phyloP scores from a whole-genome alignment of 2,329 filamentous ascomycete species.

The Fusarium sp. region DNA sequence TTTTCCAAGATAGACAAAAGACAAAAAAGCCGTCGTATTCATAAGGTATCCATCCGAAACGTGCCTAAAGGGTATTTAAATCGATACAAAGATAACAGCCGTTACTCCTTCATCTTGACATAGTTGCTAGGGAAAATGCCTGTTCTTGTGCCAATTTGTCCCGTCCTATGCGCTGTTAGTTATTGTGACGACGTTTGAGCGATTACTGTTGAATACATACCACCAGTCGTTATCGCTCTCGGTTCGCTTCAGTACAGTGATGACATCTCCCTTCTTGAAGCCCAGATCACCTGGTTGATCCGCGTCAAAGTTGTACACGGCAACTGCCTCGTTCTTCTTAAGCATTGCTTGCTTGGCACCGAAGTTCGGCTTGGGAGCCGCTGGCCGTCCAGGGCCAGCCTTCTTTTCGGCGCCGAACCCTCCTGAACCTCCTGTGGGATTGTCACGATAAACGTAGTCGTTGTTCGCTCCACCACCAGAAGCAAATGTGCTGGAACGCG shows the following conservation, averaged over 20 bases:
- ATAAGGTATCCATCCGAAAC: conserved; percentile 25
- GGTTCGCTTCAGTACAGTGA: conserved; percentile 94
- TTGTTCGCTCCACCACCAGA: conserved; percentile 57
- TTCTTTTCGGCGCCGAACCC: conserved; percentile 51
- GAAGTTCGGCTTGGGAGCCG: conserved; percentile 91
- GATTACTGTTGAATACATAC: conserved; percentile 60
- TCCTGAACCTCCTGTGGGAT: conserved; percentile 41
- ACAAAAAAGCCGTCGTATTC: conserved; percentile 17
- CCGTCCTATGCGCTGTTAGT: conserved; percentile 71
- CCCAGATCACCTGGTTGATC: conserved; percentile 92
- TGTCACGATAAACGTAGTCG: conserved; percentile 68
- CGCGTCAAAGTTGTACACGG: conserved; percentile 92
- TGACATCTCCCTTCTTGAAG: conserved; percentile 97
- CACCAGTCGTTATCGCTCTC: conserved; percentile 97
- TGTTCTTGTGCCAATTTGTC: conserved; percentile 83
- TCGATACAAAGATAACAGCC: conserved; percentile 27
- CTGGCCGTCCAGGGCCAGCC: conserved; percentile 78
- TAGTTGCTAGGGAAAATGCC: conserved; percentile 94
- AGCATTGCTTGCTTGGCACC: conserved; percentile 65
- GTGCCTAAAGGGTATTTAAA: conserved; percentile 41
- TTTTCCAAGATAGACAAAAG: conserved; percentile 1
- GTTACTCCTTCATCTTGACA: conserved; percentile 72
- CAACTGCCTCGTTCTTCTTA: conserved; percentile 84
- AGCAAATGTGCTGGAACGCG: conserved; percentile 65
- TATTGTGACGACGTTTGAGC: not conserved